Evolutionary conservation across 2,329 filamentous ascomycete genomes (phyloP).

Genomic region (Capronia coronata): DNA sequence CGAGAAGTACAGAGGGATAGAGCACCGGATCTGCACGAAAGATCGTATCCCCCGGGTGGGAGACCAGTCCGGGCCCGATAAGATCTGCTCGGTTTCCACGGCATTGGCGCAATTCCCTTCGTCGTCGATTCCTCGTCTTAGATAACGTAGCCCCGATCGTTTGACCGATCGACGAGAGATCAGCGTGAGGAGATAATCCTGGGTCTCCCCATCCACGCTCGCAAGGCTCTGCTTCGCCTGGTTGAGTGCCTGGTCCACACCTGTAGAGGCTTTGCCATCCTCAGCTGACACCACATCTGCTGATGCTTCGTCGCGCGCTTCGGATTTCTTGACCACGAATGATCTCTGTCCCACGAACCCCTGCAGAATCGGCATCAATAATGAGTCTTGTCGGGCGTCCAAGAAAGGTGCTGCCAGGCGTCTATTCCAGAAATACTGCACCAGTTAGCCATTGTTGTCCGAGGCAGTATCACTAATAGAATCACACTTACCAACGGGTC

Average conservation of each 20-base stretch:
- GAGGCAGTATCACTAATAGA: not conserved
- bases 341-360: slow-evolving; percentile 84
- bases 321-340: slow-evolving; percentile 60
- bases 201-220: slow-evolving; percentile 31
- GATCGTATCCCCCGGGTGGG: slow-evolving; percentile 61
- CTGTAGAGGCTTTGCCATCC: slow-evolving; percentile 39
- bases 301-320: slow-evolving; percentile 20
- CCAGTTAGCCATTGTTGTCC: slow-evolving; percentile 5
- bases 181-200: slow-evolving; percentile 70
- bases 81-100: slow-evolving; percentile 91
- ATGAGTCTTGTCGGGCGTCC: slow-evolving; percentile 60
- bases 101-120: slow-evolving; percentile 81
- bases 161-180: slow-evolving; percentile 85
- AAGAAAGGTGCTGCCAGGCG: slow-evolving; percentile 68
- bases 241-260: slow-evolving; percentile 14
- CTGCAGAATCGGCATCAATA: slow-evolving; percentile 80
- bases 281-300: slow-evolving; percentile 28
- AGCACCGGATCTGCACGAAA: slow-evolving; percentile 80
- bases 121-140: slow-evolving; percentile 84
- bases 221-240: slow-evolving; percentile 23
- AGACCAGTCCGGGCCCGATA: slow-evolving; percentile 65
- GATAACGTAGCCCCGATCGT: slow-evolving; percentile 79
- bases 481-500: slow-evolving; percentile 14
- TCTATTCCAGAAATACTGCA: slow-evolving; percentile 82
- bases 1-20: slow-evolving; percentile 90